phyloP scores from a whole-genome alignment of 176 grass and related monocot genomes.

The Rhynchospora pubera region DNA sequence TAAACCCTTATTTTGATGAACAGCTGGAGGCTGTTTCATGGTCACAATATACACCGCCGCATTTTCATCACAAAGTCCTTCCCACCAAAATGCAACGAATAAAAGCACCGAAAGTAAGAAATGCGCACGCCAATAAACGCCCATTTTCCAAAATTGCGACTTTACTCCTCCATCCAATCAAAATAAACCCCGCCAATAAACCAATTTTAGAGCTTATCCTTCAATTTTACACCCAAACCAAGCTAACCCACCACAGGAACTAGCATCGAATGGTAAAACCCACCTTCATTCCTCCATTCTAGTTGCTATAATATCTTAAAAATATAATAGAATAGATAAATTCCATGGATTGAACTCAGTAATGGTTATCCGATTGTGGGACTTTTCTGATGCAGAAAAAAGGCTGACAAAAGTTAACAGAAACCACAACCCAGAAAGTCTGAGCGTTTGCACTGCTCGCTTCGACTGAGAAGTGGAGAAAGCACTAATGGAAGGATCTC shows the following conservation, averaged over 20 bases:
- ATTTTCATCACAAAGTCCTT: conserved; percentile 43
- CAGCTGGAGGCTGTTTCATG: conserved; percentile 59
- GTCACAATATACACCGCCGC: conserved; percentile 82
- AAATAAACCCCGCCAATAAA: neutral
- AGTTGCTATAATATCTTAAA: neutral
- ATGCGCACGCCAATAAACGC: neutral
- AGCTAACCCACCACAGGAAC: neutral
- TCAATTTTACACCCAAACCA: neutral
- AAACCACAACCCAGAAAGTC: neutral
- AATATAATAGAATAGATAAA: neutral
- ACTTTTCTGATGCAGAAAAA: neutral
- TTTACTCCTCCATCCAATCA: conserved; percentile 6
- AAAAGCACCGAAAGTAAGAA: conserved; percentile 17
- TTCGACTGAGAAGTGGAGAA: conserved; percentile 13
- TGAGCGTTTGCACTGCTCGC: neutral
- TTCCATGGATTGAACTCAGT: too few relatives aligned
- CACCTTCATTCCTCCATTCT: neutral
- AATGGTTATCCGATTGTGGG: too few relatives aligned
- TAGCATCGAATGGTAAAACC: neutral
- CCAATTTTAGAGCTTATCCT: neutral
- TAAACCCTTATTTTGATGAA: conserved; percentile 44
- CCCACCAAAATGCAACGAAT: conserved; percentile 13
- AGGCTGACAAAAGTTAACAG: conserved; percentile 2
- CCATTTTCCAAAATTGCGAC: conserved; percentile 2
- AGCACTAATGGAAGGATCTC: neutral